Base-by-base conservation (phyloP, 2,329 filamentous ascomycete species). In the Thelonectria rubi region DNA sequence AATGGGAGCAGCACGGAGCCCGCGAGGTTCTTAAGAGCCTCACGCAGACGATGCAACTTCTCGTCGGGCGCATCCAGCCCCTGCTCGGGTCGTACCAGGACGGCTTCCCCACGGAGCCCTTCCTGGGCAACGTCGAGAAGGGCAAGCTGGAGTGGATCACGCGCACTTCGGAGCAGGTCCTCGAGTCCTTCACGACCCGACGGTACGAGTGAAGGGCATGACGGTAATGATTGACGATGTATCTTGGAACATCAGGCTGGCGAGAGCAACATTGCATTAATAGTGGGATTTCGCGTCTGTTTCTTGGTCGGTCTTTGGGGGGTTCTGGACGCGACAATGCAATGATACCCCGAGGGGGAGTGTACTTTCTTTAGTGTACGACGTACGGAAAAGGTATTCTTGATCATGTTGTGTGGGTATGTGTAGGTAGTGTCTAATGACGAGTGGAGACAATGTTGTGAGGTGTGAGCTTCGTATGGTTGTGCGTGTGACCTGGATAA, bases 91-190 rank as follows among this genome's bases (percentile, higher is more conserved):
- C 69, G 5, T 77, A 77, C 45, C 71, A 73, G 53, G 76, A 76
- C 21, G 74, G 72, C 15, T 79, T 76, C 67, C 76, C 77, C 1
- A 76, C 76, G 2, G 77, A 79, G 45, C 77, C 77, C 9, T 79
- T 77, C 75, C 68, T 79, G 50, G 72, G 71, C 57, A 77, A 74
- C 52, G 68, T 79, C 5, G 77, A 79, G 55, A 72, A 74, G 65
- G 67, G 60, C 54, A 79, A 79, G 72, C 72, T 79, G 43, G 77
- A 79, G 42, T 78, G 77, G 76, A 76, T 79, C 59, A 69, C 78
- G 26, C 67, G 70, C 37, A 75, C 75, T 5, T 76, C 77, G 4
- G 70, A 77, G 49, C 72, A 75, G 47, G 74, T 79, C 55, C 71
- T 79, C 21, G 72, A 73, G 45, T 71, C 71, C 4, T 77, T 76